Evolutionary conservation across 2,329 filamentous ascomycete genomes (phyloP).

Genomic region (Phaeomoniella chlamydospora): DNA sequence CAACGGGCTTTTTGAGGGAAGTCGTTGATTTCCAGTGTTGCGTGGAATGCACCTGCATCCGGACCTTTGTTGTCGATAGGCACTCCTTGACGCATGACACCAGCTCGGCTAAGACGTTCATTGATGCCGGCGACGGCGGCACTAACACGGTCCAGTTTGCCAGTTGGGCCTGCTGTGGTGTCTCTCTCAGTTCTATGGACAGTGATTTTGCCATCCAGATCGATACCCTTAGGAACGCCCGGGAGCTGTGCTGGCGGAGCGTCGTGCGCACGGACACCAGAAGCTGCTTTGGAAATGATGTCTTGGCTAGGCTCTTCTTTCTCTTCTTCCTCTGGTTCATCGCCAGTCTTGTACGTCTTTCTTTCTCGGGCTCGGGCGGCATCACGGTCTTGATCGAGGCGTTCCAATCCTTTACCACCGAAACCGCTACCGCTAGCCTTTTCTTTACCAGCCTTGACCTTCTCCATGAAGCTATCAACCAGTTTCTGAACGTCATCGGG

Average conservation of each 20-base stretch:
- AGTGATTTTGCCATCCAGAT: constrained; percentile 55
- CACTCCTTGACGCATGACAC: constrained; percentile 78
- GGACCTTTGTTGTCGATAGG: constrained; percentile 98
- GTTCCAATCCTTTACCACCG: constrained; percentile 85
- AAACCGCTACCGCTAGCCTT: constrained; percentile 77
- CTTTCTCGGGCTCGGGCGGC: constrained; percentile 74
- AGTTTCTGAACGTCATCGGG: constrained; percentile 53
- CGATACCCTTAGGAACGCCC: constrained; percentile 40
- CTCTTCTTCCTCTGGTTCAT: constrained; percentile 64
- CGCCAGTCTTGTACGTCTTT: constrained; percentile 79
- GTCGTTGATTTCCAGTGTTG: constrained; percentile 96
- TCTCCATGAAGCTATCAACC: constrained; percentile 61
- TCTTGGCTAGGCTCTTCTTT: constrained; percentile 44
- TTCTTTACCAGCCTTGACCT: constrained; percentile 83
- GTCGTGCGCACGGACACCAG: constrained; percentile 47
- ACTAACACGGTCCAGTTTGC: constrained; percentile 67
- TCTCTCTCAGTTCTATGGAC: constrained; percentile 56
- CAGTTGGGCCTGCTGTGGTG: constrained; percentile 14
- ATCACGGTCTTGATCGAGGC: constrained; percentile 80
- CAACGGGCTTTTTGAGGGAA: constrained; percentile 97
- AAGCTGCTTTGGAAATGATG: constrained; percentile 44
- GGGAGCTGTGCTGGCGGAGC: constrained; percentile 25
- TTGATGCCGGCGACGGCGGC: constrained; percentile 89
- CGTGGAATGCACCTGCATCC: constrained; percentile 91
- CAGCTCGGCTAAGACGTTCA: constrained; percentile 73